Evolutionary conservation across 2,329 filamentous ascomycete species (phyloP), one percentile per base, ranked within the genome.

Genomic region (Sporothrix luriei): DNA sequence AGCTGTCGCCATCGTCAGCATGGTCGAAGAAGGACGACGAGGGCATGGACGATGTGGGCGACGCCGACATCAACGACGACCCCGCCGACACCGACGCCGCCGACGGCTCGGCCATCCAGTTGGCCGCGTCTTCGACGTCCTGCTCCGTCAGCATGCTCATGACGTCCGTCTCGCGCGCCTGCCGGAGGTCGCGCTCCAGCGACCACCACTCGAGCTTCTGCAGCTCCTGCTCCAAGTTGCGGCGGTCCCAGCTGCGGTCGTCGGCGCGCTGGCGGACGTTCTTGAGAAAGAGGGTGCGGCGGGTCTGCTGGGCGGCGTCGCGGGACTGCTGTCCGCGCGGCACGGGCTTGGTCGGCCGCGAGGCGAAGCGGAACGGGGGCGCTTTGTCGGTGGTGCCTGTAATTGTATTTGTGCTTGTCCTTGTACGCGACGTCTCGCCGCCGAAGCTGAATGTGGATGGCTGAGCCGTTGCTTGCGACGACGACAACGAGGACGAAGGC

Each of bases 231-330:
- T 90, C 88, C 2, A 88, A 87, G 33, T 88, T 87, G 73, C 88
- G 81, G 66, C 84, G 81, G 74, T 85, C 82, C 84, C 88, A 90
- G 26, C 81, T 80, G 74, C 81, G 84, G 38, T 91, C 86, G 54
- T 90, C 87, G 2, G 83, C 80, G 52, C 85, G 84, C 74, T 87
- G 84, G 70, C 87, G 82, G 21, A 91, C 88, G 66, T 84, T 90
- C 76, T 88, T 87, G 71, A 94, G 80, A 74, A 94, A 94, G 69
- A 90, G 81, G 43, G 86, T 85, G 61, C 91, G 82, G 70, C 91
- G 82, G 68, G 85, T 82, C 76, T 92, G 88, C 69, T 88, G 86
- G 0, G 83, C 82, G 21, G 86, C 87, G 76, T 93, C 86, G 66
- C 87, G 83, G 71, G 80, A 85, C 73, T 85, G 84, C 21, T 88